Evolutionary conservation across 2,329 filamentous ascomycete genomes (phyloP).

Genomic region (Phyllosticta citribraziliensis): DNA sequence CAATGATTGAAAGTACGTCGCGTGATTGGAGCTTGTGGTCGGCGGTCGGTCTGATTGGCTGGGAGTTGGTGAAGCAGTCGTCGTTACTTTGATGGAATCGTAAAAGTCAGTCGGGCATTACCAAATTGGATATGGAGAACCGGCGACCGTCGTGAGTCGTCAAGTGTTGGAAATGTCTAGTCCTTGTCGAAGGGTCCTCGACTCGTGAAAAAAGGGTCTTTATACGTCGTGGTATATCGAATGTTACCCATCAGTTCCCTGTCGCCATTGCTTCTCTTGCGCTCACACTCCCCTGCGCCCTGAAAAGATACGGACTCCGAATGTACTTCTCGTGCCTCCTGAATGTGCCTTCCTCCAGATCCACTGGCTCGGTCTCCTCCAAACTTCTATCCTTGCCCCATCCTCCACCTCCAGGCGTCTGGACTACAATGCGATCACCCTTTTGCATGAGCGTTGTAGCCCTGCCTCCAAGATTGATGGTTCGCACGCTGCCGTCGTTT

Average conservation of each 20-base stretch:
- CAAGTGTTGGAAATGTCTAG: too few species aligned
- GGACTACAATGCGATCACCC: constrained; percentile 68
- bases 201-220: not conserved
- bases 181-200: too few species aligned
- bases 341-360: not conserved
- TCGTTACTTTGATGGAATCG: not conserved
- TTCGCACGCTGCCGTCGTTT: constrained; percentile 43
- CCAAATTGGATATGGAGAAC: not conserved
- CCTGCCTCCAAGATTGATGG: constrained; percentile 67
- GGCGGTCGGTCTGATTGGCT: not conserved
- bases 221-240: not conserved
- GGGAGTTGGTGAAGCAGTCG: not conserved
- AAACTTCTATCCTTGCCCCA: constrained; percentile 44
- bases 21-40: not conserved
- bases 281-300: constrained; percentile 9
- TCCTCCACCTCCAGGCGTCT: constrained; percentile 69
- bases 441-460: constrained; percentile 67
- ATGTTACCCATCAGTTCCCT: not conserved
- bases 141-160: not conserved
- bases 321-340: constrained; percentile 7
- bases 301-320: constrained; percentile 5
- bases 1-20: not conserved
- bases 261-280: constrained; percentile 8
- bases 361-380: not conserved
- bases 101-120: not conserved